phyloP scores from a whole-genome alignment of 805 yeast genomes.

The Zygoascus flipseniorum region DNA sequence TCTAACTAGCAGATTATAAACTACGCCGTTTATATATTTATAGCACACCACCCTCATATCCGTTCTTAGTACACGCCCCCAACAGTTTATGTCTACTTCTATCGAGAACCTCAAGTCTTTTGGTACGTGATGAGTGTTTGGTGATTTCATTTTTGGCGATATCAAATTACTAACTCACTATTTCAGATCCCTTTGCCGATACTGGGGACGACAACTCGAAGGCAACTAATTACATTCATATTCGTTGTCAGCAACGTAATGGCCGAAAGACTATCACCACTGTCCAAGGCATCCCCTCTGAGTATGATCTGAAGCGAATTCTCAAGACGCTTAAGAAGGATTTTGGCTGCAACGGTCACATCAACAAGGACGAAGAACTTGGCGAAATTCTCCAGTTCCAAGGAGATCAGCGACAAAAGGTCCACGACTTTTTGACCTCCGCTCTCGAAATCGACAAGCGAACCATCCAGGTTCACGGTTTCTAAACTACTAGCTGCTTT shows the following conservation, averaged over 20 bases:
- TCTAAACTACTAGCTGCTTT: slow-evolving; percentile 36
- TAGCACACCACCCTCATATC: not conserved
- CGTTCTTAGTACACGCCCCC: not conserved
- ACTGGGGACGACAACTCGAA: slow-evolving; percentile 99
- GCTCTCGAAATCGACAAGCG: slow-evolving; percentile 88
- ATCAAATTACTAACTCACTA: not conserved
- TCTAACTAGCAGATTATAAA: not conserved
- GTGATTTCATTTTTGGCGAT: not conserved
- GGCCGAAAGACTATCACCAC: slow-evolving; percentile 98
- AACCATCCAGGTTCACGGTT: slow-evolving; percentile 97
- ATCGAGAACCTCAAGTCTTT: slow-evolving; percentile 58
- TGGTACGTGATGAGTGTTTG: slow-evolving; percentile 23
- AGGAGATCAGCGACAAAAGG: slow-evolving; percentile 98
- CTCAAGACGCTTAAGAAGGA: slow-evolving; percentile 92
- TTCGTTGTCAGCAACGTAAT: slow-evolving; percentile 99
- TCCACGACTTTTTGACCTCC: slow-evolving; percentile 80
- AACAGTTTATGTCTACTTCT: slow-evolving; percentile 51
- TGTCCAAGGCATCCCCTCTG: slow-evolving; percentile 93
- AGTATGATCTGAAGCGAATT: slow-evolving; percentile 90
- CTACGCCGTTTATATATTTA: not conserved
- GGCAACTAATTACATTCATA: slow-evolving; percentile 89
- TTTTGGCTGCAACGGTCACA: slow-evolving; percentile 97
- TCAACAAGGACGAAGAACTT: slow-evolving; percentile 90
- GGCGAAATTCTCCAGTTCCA: slow-evolving; percentile 97
- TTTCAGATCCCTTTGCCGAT: slow-evolving; percentile 93